Base-by-base conservation (phyloP, 257 asterid species). In the Jasminum sambac region DNA sequence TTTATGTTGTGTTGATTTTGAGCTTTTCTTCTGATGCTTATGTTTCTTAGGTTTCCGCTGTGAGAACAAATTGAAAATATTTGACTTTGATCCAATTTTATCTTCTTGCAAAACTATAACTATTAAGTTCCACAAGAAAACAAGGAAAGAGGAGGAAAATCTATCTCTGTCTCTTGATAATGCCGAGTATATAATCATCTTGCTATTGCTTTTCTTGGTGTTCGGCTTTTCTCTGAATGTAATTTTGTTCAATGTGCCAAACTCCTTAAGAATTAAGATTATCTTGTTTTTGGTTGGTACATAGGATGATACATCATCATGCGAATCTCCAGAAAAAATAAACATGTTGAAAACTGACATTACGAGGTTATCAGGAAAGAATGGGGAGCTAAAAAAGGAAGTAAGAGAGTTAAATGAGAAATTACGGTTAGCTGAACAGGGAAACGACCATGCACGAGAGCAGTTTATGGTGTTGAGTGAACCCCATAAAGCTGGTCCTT, bases 401-500 rank as follows among this genome's bases (percentile, higher is more conserved):
- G 81, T 88, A 42, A 79, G 74, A 74, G 88, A 84, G 77, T 84
- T 90, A 70, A 84, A 88, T 41, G 91, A 80, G 39, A 90, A 86
- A 30, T 58, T 88, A 39, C 77, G 77, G 70, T 34, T 83, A 68
- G 95, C 90, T 6, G 84, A 83, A 68, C 87, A 73, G 76, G 84
- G 83, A 24, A 82, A 81, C 26, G 86, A 68, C 46, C 83, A 64
- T 2, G 83, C 86, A 1, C 77, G 48, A 19, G 84, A 83, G 78
- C 93, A 83, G 76, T 21, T 73, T 65, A 30, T 48, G 72, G 78
- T 82, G n/a, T 40, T 79, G 69, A 66, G 82, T 21, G 85, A 82
- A 73, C 91, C 89, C 2, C 86, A 63, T 59, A 90, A 88, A 78
- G 90, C 89, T 21, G 95, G 91, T 11, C 90, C 91, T 60, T 88